Percentiles rank a stretch among this genome's conserved stretches.
Evolutionary conservation across 345 rosid species (phyloP).

Genomic region (Pistacia atlantica): DNA sequence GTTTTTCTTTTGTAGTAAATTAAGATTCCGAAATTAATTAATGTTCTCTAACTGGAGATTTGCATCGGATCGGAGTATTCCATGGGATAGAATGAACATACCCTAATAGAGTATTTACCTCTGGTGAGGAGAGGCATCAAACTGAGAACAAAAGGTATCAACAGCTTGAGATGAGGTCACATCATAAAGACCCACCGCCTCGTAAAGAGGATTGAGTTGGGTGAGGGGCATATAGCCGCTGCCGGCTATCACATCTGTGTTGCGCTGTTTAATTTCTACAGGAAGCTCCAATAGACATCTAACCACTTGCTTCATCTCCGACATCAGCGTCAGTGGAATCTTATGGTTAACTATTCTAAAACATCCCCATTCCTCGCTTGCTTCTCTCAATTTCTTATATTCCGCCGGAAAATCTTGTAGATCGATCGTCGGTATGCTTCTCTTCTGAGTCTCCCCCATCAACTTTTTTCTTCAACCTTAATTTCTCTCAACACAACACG

Average conservation of each 20-base stretch:
- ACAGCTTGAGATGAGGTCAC: conserved; percentile 66
- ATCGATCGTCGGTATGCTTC: conserved; percentile 47
- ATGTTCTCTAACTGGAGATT: no score
- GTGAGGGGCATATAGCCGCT: conserved; percentile 71
- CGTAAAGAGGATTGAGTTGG: conserved; percentile 70
- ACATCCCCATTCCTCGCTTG: conserved; percentile 79
- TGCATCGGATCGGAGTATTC: no score
- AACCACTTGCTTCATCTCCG: conserved; percentile 69
- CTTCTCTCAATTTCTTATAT: conserved; percentile 46
- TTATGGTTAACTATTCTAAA: conserved; percentile 75
- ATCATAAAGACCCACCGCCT: conserved; percentile 78
- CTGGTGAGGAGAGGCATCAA: conserved; percentile 65
- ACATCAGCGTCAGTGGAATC: conserved; percentile 45
- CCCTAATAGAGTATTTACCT: conserved; percentile 17
- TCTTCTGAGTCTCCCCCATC: conserved; percentile 9
- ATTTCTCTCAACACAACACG: no score
- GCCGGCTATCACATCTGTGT: conserved; percentile 60
- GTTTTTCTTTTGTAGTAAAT: no score
- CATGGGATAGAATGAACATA: no score
- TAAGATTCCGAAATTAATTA: no score
- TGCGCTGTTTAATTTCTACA: conserved; percentile 54
- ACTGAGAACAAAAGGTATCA: conserved; percentile 58
- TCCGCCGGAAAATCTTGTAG: conserved; percentile 46
- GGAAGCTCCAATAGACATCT: conserved; percentile 70
- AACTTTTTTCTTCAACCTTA: background rate